These are phyloP conservation scores for Lablab purpureus DNA, from an alignment of 306 rosid species.

Conservation along the genomic window DNA sequence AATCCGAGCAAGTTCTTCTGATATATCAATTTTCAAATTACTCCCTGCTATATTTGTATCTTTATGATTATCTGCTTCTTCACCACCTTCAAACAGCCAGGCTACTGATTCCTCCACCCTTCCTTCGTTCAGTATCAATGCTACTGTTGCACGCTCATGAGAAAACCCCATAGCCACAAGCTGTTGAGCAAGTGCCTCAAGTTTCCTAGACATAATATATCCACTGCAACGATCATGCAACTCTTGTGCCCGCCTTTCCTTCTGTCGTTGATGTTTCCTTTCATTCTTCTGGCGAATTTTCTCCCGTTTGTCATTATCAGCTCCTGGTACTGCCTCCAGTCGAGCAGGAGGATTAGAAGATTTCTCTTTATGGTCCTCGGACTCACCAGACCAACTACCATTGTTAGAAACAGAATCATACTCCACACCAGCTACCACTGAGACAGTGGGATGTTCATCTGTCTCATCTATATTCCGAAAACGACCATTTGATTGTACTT, in stretches of 20 bases:
- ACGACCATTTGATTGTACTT: slow-evolving; percentile 71
- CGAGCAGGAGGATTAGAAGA: slow-evolving; percentile 56
- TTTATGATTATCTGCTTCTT: slow-evolving; percentile 59
- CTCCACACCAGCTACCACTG: slow-evolving; percentile 63
- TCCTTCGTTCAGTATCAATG: slow-evolving; percentile 85
- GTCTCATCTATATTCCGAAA: slow-evolving; percentile 85
- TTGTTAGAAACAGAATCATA: slow-evolving; percentile 89
- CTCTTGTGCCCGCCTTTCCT: slow-evolving; percentile 92
- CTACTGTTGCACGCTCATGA: slow-evolving; percentile 79
- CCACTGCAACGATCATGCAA: slow-evolving; percentile 83
- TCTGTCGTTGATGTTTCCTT: slow-evolving; percentile 89
- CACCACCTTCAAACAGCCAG: slow-evolving; percentile 80
- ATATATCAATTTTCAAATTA: slow-evolving; percentile 84
- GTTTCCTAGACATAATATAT: slow-evolving; percentile 90
- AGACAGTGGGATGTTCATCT: slow-evolving; percentile 72
- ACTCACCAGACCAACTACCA: slow-evolving; percentile 97
- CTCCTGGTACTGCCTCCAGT: slow-evolving; percentile 80
- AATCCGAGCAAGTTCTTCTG: slow-evolving; percentile 80
- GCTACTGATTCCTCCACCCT: slow-evolving; percentile 83
- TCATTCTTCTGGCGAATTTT: slow-evolving; percentile 91
- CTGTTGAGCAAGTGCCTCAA: slow-evolving; percentile 88
- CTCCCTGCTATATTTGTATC: slow-evolving; percentile 55
- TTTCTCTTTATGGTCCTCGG: slow-evolving; percentile 86
- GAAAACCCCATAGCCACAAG: slow-evolving; percentile 88
- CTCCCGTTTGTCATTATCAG: slow-evolving; percentile 85